These are phyloP conservation scores for Aureobasidium uvarum DNA, from an alignment of 2,329 filamentous ascomycete genomes.

Conservation along the genomic window DNA sequence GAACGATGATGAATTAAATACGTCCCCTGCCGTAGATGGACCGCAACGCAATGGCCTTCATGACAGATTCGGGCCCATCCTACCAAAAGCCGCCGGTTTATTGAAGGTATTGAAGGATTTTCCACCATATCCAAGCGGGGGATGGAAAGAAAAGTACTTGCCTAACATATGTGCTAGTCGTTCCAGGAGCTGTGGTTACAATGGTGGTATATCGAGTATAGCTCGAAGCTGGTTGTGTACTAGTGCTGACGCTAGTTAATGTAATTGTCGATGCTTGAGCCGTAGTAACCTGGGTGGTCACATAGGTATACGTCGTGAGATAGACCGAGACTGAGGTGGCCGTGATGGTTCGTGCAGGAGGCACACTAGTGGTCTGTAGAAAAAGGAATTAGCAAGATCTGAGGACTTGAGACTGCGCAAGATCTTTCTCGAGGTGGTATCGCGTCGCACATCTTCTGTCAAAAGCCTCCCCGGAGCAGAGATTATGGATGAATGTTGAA, in stretches of 20 bases:
- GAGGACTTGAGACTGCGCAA: too few species aligned
- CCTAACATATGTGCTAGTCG: neutral
- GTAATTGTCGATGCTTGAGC: neutral
- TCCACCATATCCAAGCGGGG: too few species aligned
- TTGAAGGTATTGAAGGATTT: too few species aligned
- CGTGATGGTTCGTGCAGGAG: neutral
- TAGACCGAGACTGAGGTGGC: neutral
- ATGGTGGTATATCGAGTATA: neutral
- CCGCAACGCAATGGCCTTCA: too few species aligned
- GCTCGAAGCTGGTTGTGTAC: neutral
- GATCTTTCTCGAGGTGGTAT: too few species aligned
- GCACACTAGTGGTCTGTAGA: neutral
- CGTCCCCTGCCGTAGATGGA: too few species aligned
- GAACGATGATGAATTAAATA: too few species aligned
- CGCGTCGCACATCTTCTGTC: neutral
- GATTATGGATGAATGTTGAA: too few species aligned
- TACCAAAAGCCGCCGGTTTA: too few species aligned
- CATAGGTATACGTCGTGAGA: neutral
- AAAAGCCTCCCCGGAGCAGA: too few species aligned
- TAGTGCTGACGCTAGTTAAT: neutral
- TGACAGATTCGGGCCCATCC: too few species aligned
- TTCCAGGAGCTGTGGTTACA: neutral
- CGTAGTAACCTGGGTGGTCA: neutral
- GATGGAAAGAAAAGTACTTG: neutral
- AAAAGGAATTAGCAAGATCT: neutral